Base-by-base conservation (phyloP, 2,329 filamentous ascomycete species). In the Epichloe sp. region DNA sequence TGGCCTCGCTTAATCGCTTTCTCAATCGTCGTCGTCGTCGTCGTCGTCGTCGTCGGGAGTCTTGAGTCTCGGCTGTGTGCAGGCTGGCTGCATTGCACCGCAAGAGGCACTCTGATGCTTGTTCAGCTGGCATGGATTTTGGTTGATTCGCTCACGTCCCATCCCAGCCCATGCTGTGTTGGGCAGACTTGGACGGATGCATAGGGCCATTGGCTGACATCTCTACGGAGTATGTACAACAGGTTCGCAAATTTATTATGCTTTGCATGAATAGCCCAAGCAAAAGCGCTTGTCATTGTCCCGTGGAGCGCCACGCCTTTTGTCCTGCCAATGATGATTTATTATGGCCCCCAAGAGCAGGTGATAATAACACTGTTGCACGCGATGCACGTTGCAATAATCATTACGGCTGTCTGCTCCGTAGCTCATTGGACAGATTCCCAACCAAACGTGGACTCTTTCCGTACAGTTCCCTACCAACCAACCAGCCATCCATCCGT, bases 191-290 rank as follows among this genome's bases (percentile, higher is more conserved):
- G 26, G 44, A 36, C 31, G n/a, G 31, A 35, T 17, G 11, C 44
- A 11, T 3, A 5, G 19, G 44, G 34, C 8, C 44, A 38, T 47
- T 23, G 44, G 17, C 44, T 15, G 44, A 15, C 44, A 41, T 19
- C 2, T 21, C 23, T 26, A 26, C 23, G 6, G 23, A 26, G 7
- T 7, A 8, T 26, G 23, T 26, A 41, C 36, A 36, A 48, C 46
- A 48, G 23, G 46, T 21, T 48, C 35, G 46, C 46, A 17, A 41
- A 48, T 34, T 48, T 48, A 48, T 48, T 48, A 48, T 48, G 46
- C 36, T 41, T 48, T 48, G 46, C 46, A 48, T 40, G 46, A n/a
- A 21, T 21, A n/a, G 35, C n/a, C 46, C 46, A 48, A 41, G 40
- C 21, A 41, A 6, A 47, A 47, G 34, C 44, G 34, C 44, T 47